Evolutionary conservation across 1,284 basidiomycete genomes (phyloP), one percentile per base, ranked within the genome.

Genomic region (Cronartium ribicola): DNA sequence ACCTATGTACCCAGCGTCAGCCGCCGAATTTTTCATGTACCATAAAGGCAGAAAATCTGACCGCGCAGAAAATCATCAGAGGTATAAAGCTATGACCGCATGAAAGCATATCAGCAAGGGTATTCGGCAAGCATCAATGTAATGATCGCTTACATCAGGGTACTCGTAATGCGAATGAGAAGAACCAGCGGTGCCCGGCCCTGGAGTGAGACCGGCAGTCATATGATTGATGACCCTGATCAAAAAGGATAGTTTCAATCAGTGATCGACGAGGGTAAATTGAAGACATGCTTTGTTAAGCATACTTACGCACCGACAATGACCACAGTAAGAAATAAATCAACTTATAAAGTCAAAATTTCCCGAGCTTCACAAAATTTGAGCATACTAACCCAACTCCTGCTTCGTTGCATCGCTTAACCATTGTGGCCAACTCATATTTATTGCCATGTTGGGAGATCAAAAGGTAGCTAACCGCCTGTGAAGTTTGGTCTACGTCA

Each of bases 181-280:
- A 17, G 62, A 46, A n/a, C 51, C 51, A 41, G 48, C 20, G 10
- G 55, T 46, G 11, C 62, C 62, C n/a, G 22, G 22, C 40, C 14
- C 48, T 20, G 37, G 13, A 51, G 48, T 29, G 29, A 29, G 29
- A 43, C 46, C 51, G 7, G 70, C 70, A 40, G 70, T 43, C 70
- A 72, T 72, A 39, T 72, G 70, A 20, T 72, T 72, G 10, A 72
- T 37, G 39, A 72, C 48, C 41, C 70, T 72, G 20, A 13, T 40
- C 22, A 13, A 4, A 4, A 8, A 10, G 29, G 39, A 20, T 43
- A 39, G 29, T n/a, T 0, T 17, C 22, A 5, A 70, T 29, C 1
- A 11, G 22, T 22, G n/a, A 36, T 8, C 20, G 17, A 17, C 29
- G 11, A 29, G 41, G 48, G 6, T 10, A 67, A 66, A 2, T 20